Evolutionary conservation across 306 rosid species (phyloP).

Genomic region (Abrus precatorius): DNA sequence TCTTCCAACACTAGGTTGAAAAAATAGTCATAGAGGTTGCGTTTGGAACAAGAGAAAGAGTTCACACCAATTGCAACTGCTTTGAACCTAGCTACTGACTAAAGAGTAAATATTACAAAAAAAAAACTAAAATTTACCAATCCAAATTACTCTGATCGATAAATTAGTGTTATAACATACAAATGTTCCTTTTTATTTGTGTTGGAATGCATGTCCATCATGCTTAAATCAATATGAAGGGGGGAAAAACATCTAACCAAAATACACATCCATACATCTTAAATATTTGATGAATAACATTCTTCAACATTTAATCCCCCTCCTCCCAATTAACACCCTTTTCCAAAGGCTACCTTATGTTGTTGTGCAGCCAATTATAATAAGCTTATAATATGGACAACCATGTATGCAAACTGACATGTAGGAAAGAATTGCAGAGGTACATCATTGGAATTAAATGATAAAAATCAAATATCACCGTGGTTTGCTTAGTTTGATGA

Average conservation of each 20-base stretch:
- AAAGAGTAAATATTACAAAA: slow-evolving; percentile 5
- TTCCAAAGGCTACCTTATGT: background rate
- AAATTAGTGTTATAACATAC: background rate
- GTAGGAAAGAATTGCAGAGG: background rate
- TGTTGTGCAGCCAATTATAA: slow-evolving; percentile 13
- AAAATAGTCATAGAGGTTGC: slow-evolving; percentile 12
- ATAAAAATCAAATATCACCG: background rate
- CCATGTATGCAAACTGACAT: background rate
- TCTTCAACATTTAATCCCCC: background rate
- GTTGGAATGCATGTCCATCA: background rate
- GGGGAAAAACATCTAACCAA: background rate
- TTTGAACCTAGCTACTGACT: slow-evolving; percentile 39
- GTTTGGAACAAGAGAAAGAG: slow-evolving; percentile 25
- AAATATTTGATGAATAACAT: background rate
- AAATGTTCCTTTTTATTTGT: slow-evolving; percentile 13
- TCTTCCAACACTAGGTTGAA: slow-evolving; percentile 7
- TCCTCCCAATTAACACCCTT: background rate
- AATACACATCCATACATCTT: background rate
- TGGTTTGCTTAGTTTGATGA: background rate
- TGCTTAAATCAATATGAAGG: background rate
- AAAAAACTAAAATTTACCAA: background rate
- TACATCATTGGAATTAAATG: background rate
- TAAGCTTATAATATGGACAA: slow-evolving; percentile 10
- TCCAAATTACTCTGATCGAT: slow-evolving; percentile 4
- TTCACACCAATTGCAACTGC: background rate